These are phyloP conservation scores for Capsicum baccatum DNA, from an alignment of 257 asterid genomes.

Conservation along the genomic window DNA sequence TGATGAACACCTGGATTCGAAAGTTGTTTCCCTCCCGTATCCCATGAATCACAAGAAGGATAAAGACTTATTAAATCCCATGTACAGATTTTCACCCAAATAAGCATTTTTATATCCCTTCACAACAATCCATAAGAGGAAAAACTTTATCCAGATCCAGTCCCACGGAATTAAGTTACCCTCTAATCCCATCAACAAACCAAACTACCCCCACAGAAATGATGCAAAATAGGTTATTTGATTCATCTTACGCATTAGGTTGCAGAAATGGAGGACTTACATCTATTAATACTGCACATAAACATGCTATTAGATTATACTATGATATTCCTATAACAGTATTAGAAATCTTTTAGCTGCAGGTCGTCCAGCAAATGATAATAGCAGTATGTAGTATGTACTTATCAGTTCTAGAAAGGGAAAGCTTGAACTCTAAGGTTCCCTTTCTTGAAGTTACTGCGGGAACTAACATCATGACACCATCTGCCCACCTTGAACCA, in stretches of 20 bases:
- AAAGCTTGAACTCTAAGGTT: not conserved
- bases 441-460: conserved; percentile 18
- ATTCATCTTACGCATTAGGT: not conserved
- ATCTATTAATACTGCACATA: not conserved
- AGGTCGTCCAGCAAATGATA: not conserved
- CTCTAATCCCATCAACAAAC: not conserved
- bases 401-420: not conserved
- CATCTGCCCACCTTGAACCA: not conserved
- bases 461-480: conserved; percentile 15
- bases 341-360: not conserved
- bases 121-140: not conserved
- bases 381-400: not conserved
- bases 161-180: not conserved
- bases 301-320: not conserved
- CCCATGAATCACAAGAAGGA: not conserved
- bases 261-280: not conserved
- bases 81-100: not conserved
- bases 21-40: conserved; percentile 4
- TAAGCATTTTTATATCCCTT: not conserved
- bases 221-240: not conserved
- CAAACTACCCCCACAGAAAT: conserved; percentile 4
- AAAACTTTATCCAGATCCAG: not conserved
- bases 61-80: not conserved
- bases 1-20: not conserved
- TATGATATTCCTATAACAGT: not conserved